Evolutionary conservation across 331 rosid genomes (phyloP).

Genomic region (Malus hybrid): DNA sequence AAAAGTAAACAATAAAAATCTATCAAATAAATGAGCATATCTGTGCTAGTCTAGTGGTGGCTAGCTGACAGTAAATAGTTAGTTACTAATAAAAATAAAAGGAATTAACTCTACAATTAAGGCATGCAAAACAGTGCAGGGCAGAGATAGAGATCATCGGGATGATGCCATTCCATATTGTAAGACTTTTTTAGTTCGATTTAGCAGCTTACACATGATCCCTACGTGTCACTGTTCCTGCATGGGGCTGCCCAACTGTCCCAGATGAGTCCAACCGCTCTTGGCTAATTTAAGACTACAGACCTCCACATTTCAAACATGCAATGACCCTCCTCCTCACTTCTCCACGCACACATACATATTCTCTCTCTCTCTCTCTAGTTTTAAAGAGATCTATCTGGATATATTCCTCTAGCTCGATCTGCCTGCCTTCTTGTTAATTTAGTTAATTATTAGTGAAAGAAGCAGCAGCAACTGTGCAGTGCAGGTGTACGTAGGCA

Average conservation of each 20-base stretch:
- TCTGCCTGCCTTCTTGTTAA: not conserved
- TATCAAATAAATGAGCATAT: too few relatives aligned
- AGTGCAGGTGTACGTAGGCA: not conserved
- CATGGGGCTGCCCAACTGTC: slow-evolving; percentile 49
- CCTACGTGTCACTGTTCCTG: slow-evolving; percentile 43
- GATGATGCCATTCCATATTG: not conserved
- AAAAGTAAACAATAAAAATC: too few relatives aligned
- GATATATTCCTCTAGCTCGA: not conserved
- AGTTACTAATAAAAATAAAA: too few relatives aligned
- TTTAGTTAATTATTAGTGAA: not conserved
- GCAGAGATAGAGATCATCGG: slow-evolving; percentile 13
- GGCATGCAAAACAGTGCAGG: not conserved
- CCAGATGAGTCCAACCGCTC: slow-evolving; percentile 5
- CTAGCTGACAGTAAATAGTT: too few relatives aligned
- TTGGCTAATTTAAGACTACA: slow-evolving; percentile 23
- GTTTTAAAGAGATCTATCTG: not conserved
- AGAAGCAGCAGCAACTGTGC: not conserved
- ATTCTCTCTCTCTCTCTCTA: not conserved
- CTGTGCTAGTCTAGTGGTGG: too few relatives aligned
- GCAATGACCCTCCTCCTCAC: slow-evolving; percentile 24
- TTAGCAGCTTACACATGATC: slow-evolving; percentile 40
- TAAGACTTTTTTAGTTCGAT: not conserved
- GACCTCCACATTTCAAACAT: slow-evolving; percentile 54
- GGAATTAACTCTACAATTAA: too few relatives aligned
- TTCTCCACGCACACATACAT: not conserved